Conservation (phyloP, 2,329 filamentous ascomycete genomes). For the Amauroascus niger region DNA sequence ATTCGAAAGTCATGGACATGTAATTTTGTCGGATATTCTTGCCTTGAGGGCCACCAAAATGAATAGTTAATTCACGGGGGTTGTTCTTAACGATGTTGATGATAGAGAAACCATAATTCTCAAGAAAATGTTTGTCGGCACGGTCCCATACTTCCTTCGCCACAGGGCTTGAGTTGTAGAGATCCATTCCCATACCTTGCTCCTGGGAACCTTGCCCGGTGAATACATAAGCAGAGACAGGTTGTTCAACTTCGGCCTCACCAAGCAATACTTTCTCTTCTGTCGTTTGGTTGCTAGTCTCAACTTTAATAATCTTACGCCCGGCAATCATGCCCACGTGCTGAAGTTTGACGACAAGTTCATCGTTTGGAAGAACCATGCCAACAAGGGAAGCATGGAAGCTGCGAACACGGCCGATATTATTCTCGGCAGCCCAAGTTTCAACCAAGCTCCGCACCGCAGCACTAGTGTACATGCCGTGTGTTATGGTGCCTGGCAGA, state of each 20-base stretch:
- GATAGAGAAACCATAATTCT: constrained; percentile 97
- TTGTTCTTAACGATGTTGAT: constrained; percentile 99
- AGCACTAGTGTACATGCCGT: constrained; percentile 98
- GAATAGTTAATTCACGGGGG: constrained; percentile 94
- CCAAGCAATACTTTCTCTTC: constrained; percentile 93
- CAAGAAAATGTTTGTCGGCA: constrained; percentile 94
- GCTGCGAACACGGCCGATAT: constrained; percentile 90
- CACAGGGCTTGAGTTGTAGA: constrained; percentile 86
- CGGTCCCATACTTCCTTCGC: constrained; percentile 97
- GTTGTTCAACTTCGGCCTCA: constrained; percentile 96
- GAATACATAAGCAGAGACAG: constrained; percentile 92
- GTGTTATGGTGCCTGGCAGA: constrained; percentile 91
- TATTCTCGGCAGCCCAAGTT: constrained; percentile 98
- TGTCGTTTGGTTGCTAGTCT: constrained; percentile 87
- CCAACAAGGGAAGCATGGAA: constrained; percentile 96
- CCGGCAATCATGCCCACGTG: constrained; percentile 96
- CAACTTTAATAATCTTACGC: constrained; percentile 98
- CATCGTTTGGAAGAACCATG: constrained; percentile 96
- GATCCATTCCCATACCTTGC: constrained; percentile 99
- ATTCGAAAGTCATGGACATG: constrained; percentile 99
- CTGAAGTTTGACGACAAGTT: constrained; percentile 87
- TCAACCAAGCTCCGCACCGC: constrained; percentile 92
- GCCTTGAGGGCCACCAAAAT: constrained; percentile 92
- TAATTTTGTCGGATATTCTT: constrained; percentile 98
- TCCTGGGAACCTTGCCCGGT: constrained; percentile 97